Evolutionary conservation across 495 filamentous ascomycete species (phyloP), one percentile per base, ranked within the genome.

Genomic region (Choiromyces venosus): DNA sequence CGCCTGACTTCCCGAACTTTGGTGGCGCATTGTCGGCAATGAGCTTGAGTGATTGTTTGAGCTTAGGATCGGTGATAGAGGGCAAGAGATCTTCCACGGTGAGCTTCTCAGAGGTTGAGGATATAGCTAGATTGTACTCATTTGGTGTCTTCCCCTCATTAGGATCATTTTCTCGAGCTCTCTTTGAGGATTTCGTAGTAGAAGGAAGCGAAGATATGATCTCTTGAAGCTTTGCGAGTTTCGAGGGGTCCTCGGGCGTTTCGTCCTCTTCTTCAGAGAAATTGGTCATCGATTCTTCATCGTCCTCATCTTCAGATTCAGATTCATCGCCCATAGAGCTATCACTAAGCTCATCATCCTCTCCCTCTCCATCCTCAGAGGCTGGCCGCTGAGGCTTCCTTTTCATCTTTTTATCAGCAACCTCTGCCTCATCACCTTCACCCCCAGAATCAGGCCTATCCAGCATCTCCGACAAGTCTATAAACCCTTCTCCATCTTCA

Each of bases 1-100:
- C 83, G 1, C 87, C 87, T 19, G 79, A 78, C 66, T 84, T 88
- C 84, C 83, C 87, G 75, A 81, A 85, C 82, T 85, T 87, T 71
- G 79, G 83, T 85, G 86, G 87, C 35, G 75, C 68, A 37, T 83
- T 79, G 42, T 83, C 80, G 77, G 84, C 80, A 52, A 90, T 81
- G 65, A 91, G 86, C 81, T 92, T 92, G 19, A 96, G 86, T 0
- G 93, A 91, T 81, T 89, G 93, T 79, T 92, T 94, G 73, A 94
- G 84, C 33, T 86, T 85, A 1, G 91, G 87, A 81, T 97, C 92
- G 40, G 89, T 90, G 72, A 93, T 85, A 29, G 90, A 88, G 37
- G 89, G 85, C 42, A 95, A 81, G 12, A 97, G 86, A 79, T 96
- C 93, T 68, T 88, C 87, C 33, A 97, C 81, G n/a, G 91, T 92